Evolutionary conservation across 805 yeast species (phyloP).

Genomic region (Candida vartiovaarae): DNA sequence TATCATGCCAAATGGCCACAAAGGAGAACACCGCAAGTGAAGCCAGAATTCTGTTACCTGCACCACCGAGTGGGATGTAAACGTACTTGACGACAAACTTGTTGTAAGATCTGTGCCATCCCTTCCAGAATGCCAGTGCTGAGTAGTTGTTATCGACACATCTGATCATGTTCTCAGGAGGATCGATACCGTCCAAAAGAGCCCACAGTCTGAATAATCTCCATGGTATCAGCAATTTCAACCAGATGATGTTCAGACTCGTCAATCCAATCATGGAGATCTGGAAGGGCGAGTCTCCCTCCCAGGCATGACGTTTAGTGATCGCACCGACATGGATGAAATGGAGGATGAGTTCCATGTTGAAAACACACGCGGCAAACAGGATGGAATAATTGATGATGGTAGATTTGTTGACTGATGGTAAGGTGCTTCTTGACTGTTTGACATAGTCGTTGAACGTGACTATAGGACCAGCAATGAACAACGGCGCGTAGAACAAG

Average conservation of each 20-base stretch:
- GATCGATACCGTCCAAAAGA: slow-evolving; percentile 83
- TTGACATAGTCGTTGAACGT: slow-evolving; percentile 87
- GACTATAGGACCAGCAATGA: slow-evolving; percentile 91
- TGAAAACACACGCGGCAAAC: slow-evolving; percentile 63
- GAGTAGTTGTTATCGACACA: slow-evolving; percentile 93
- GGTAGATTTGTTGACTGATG: slow-evolving; percentile 50
- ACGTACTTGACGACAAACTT: slow-evolving; percentile 85
- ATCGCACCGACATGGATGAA: slow-evolving; percentile 91
- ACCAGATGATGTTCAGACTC: slow-evolving; percentile 87
- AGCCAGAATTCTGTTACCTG: slow-evolving; percentile 61
- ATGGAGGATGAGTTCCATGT: slow-evolving; percentile 87
- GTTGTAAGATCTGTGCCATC: slow-evolving; percentile 95
- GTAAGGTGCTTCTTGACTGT: slow-evolving; percentile 66
- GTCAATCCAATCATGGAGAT: slow-evolving; percentile 91
- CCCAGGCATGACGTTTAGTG: slow-evolving; percentile 85
- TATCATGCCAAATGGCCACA: slow-evolving; percentile 98
- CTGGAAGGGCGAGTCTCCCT: slow-evolving; percentile 83
- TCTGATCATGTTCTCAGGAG: slow-evolving; percentile 96
- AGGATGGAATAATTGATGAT: slow-evolving; percentile 58
- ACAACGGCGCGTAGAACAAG: slow-evolving; percentile 77
- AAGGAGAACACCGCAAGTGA: slow-evolving; percentile 84
- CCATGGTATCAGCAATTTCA: slow-evolving; percentile 93
- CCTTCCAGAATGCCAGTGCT: slow-evolving; percentile 95
- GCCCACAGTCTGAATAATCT: slow-evolving; percentile 91
- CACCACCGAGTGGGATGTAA: slow-evolving; percentile 89